Evolutionary conservation across 306 rosid species (phyloP).

Genomic region (Calophaca sinica): DNA sequence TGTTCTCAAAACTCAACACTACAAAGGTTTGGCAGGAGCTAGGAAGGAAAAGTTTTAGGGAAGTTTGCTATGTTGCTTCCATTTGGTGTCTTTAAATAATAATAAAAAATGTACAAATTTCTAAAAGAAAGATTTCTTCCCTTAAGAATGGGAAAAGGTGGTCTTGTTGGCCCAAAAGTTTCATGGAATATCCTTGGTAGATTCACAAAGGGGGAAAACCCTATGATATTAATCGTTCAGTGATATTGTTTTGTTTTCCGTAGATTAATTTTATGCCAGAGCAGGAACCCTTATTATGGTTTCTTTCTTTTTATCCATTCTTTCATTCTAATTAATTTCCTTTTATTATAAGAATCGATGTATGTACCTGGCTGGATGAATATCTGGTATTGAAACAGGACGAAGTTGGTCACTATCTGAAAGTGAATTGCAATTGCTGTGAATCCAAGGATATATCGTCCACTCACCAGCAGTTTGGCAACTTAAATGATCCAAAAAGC

Average conservation of each 20-base stretch:
- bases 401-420: constrained; percentile 91
- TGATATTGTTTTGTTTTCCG: constrained; percentile 3
- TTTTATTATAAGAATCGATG: constrained; percentile 13
- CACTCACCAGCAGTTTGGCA: constrained; percentile 76
- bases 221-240: background rate
- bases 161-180: constrained; percentile 3
- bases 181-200: constrained; percentile 7
- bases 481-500: constrained; percentile 55
- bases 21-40: background rate
- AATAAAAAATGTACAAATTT: background rate
- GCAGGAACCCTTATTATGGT: constrained; percentile 13
- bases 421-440: constrained; percentile 88
- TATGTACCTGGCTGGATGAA: constrained; percentile 92
- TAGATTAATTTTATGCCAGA: constrained; percentile 15
- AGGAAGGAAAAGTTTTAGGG: background rate
- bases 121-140: background rate
- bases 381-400: constrained; percentile 86
- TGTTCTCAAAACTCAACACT: background rate
- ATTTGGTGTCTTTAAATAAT: background rate
- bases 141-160: background rate
- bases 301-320: background rate
- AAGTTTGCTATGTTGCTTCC: background rate
- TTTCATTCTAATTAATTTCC: background rate
- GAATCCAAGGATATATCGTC: constrained; percentile 93
- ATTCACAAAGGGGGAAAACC: background rate